Evolutionary conservation across 208 protist genomes (phyloP).

Genomic region (Acanthamoeba lenticulata): DNA sequence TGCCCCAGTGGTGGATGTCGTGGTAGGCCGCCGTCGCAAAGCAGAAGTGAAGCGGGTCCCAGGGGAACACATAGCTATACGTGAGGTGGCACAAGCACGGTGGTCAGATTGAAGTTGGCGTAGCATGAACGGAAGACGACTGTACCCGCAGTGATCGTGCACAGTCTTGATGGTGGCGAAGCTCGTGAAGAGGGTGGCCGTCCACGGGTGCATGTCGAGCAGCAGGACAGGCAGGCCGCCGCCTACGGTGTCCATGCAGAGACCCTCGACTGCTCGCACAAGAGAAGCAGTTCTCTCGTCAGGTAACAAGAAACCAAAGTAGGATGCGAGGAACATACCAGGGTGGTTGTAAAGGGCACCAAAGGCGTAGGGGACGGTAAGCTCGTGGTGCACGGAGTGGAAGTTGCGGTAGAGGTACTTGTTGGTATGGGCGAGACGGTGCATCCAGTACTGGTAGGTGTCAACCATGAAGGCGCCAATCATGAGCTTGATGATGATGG

Average conservation of each 20-base stretch:
- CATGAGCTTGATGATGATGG: slow-evolving; percentile 31
- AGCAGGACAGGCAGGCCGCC: background rate
- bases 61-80: slow-evolving; percentile 30
- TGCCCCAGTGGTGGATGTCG: slow-evolving; percentile 59
- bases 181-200: slow-evolving; percentile 18
- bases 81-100: background rate
- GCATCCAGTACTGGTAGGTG: slow-evolving; percentile 63
- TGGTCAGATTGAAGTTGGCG: background rate
- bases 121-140: background rate
- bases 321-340: background rate
- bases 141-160: slow-evolving; percentile 65
- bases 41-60: slow-evolving; percentile 1
- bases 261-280: background rate
- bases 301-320: background rate
- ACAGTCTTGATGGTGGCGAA: slow-evolving; percentile 50
- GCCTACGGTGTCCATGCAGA: background rate
- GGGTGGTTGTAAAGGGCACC: slow-evolving; percentile 65
- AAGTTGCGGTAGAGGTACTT: slow-evolving; percentile 66
- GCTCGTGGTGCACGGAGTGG: slow-evolving; percentile 51
- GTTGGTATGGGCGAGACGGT: slow-evolving; percentile 54
- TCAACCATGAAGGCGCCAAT: slow-evolving; percentile 51
- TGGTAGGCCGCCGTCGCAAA: slow-evolving; percentile 54
- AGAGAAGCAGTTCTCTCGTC: no score
- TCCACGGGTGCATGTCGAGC: slow-evolving; percentile 34
- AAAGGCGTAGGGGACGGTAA: slow-evolving; percentile 59